A percentile compares a stretch with the other conserved stretches of the same genome.
phyloP scores from a whole-genome alignment of 495 filamentous ascomycete genomes.

The Mytilinidion resinicola region DNA sequence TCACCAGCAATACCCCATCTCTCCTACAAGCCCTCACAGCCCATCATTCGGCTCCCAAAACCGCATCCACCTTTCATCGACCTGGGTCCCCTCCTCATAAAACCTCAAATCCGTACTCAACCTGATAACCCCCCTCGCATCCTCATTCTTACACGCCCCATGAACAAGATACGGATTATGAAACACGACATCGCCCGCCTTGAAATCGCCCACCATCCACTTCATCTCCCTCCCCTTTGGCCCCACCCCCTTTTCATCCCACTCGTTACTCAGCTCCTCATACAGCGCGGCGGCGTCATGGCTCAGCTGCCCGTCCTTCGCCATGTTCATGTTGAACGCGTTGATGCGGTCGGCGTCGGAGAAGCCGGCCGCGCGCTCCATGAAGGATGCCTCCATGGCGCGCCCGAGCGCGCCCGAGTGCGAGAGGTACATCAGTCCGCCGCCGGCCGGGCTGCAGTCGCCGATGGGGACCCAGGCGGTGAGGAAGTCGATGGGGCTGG shows the following conservation, averaged over 20 bases:
- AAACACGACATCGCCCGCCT: constrained; percentile 57
- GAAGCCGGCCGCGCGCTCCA: constrained; percentile 13
- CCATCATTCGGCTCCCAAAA: constrained; percentile 8
- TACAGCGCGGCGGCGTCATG: constrained; percentile 19
- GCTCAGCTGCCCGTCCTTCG: constrained; percentile 19
- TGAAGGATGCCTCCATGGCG: constrained; percentile 26
- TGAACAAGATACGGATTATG: constrained; percentile 56
- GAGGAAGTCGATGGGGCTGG: constrained; percentile 24
- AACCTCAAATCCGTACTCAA: constrained; percentile 54
- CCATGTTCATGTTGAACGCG: constrained; percentile 29
- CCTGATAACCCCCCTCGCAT: constrained; percentile 49
- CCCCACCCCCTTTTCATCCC: constrained; percentile 50
- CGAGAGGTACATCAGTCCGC: constrained; percentile 26
- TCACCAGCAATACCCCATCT: too few species aligned
- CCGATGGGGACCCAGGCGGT: constrained; percentile 33
- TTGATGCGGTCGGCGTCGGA: constrained; percentile 21
- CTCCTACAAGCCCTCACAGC: background rate
- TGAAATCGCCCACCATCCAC: constrained; percentile 52
- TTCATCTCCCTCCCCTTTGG: constrained; percentile 38
- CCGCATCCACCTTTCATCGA: constrained; percentile 13
- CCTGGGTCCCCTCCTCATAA: constrained; percentile 21
- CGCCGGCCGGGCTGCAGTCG: constrained; percentile 20
- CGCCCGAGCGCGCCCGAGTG: constrained; percentile 17
- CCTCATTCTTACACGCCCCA: constrained; percentile 50
- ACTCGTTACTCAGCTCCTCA: constrained; percentile 25